phyloP scores from a whole-genome alignment of 768 basidiomycete species.

The Pulveroboletus ravenelii region DNA sequence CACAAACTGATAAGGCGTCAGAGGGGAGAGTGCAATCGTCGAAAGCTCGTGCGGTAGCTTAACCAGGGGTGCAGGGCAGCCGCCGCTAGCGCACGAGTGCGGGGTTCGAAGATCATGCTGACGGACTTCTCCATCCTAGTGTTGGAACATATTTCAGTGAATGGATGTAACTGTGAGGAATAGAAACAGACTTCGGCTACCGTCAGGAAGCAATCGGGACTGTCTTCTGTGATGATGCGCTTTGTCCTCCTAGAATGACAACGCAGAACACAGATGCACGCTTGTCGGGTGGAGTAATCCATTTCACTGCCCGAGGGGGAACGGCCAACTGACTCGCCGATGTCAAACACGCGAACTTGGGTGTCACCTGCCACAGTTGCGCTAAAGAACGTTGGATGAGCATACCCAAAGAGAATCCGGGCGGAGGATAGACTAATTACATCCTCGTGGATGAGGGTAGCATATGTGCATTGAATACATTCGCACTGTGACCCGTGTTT shows the following conservation, averaged over 20 bases:
- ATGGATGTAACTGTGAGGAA: not conserved
- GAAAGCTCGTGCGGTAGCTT: slow-evolving; percentile 62
- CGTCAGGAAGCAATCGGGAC: slow-evolving; percentile 70
- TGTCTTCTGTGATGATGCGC: slow-evolving; percentile 73
- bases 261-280: slow-evolving; percentile 49
- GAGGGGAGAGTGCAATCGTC: slow-evolving; percentile 67
- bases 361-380: slow-evolving; percentile 71
- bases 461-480: slow-evolving; percentile 83
- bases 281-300: slow-evolving; percentile 42
- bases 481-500: slow-evolving; percentile 71
- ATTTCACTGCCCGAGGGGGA: slow-evolving; percentile 40
- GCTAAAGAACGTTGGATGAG: slow-evolving; percentile 32
- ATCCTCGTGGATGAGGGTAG: slow-evolving; percentile 76
- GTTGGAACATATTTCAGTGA: slow-evolving; percentile 21
- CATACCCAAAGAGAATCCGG: slow-evolving; percentile 1
- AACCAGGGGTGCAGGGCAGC: slow-evolving; percentile 71
- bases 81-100: slow-evolving; percentile 52
- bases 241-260: slow-evolving; percentile 77
- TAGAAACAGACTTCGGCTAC: slow-evolving; percentile 61
- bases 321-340: slow-evolving; percentile 41
- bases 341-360: slow-evolving; percentile 76
- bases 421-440: slow-evolving; percentile 39
- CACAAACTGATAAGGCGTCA: slow-evolving; percentile 80
- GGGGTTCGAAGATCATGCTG: slow-evolving; percentile 79
- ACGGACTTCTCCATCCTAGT: slow-evolving; percentile 78